Conservation (phyloP, 305 asterid genomes). For the Petunia hybrid region DNA sequence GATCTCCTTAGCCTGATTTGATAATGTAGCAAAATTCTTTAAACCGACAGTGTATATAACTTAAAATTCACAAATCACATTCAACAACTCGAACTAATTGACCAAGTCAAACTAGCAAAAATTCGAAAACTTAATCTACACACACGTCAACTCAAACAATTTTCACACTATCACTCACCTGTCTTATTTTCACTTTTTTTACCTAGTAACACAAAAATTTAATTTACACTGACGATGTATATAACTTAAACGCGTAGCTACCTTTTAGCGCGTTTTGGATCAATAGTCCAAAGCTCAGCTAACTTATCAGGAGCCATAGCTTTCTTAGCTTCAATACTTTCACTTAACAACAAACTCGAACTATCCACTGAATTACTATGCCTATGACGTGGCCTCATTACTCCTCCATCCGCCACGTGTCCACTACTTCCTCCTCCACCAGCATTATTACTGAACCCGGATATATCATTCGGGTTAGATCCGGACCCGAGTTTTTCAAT, state of each 20-base stretch:
- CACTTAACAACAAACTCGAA: conserved; percentile 51
- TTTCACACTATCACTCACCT: no score
- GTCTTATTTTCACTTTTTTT: no score
- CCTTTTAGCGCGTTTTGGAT: conserved; percentile 87
- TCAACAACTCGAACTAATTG: not conserved
- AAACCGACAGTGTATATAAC: no score
- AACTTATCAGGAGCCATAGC: conserved; percentile 84
- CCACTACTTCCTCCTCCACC: conserved; percentile 39
- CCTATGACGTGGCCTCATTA: conserved; percentile 62
- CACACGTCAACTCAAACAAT: not conserved
- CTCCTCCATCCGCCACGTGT: conserved; percentile 35
- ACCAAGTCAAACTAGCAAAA: not conserved
- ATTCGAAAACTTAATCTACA: not conserved
- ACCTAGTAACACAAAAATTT: no score
- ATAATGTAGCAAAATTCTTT: no score
- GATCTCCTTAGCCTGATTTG: no score
- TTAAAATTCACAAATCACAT: not conserved
- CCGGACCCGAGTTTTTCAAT: conserved; percentile 65
- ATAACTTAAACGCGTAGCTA: not conserved
- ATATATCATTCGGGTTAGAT: conserved; percentile 36
- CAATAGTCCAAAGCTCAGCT: conserved; percentile 74
- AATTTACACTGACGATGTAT: no score
- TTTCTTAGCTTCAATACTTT: conserved; percentile 72
- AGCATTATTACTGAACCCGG: conserved; percentile 40
- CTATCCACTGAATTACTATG: conserved; percentile 70